Evolutionary conservation across 83 land plant species (phyloP).

Genomic region (Picea abies): DNA sequence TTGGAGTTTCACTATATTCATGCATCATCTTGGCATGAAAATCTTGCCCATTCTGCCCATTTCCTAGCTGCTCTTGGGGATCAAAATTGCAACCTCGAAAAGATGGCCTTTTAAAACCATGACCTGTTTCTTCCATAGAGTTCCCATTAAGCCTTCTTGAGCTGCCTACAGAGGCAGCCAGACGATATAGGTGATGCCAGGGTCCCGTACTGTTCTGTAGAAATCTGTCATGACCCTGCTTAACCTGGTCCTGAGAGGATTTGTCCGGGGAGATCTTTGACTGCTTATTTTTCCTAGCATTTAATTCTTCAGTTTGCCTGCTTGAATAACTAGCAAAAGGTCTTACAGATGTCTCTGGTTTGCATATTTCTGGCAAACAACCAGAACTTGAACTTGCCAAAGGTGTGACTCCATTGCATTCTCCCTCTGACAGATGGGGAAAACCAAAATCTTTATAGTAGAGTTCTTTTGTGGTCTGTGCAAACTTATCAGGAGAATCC

Average conservation of each 20-base stretch:
- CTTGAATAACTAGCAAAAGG: neutral
- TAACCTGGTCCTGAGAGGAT: neutral
- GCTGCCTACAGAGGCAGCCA: slow-evolving; percentile 11
- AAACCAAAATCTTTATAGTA: neutral
- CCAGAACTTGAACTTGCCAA: slow-evolving; percentile 13
- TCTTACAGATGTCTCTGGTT: neutral
- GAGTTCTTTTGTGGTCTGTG: neutral
- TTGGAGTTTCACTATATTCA: neutral
- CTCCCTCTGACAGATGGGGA: neutral
- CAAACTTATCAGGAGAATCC: neutral
- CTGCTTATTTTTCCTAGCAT: slow-evolving; percentile 9
- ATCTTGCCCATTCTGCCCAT: neutral
- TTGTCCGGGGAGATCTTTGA: slow-evolving; percentile 7
- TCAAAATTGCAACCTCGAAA: neutral
- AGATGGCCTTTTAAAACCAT: slow-evolving; percentile 3
- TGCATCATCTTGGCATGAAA: neutral
- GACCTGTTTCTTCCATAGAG: slow-evolving; percentile 4
- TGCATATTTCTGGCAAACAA: neutral
- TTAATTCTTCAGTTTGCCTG: slow-evolving; percentile 5
- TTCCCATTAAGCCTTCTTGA: neutral
- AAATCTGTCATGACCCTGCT: slow-evolving; percentile 1
- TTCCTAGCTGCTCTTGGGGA: neutral
- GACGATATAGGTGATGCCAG: slow-evolving; percentile 8
- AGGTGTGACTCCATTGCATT: slow-evolving; percentile 10
- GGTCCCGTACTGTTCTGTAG: slow-evolving; percentile 1